Evolutionary conservation across 768 basidiomycete genomes (phyloP).

Genomic region (Chalciporus sphaerocephalus): DNA sequence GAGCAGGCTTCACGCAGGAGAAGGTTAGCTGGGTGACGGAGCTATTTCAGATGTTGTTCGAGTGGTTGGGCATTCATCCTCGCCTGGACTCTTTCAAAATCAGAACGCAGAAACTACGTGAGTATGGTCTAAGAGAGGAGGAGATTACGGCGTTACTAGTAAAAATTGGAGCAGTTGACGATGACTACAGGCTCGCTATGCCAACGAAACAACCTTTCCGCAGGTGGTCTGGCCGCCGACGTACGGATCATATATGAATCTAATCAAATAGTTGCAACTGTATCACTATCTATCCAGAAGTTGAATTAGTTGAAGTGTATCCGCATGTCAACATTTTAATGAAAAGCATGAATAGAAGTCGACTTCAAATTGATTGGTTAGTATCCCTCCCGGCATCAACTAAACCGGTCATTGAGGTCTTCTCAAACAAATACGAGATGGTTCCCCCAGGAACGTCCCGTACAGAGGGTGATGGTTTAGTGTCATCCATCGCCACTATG

Average conservation of each 20-base stretch:
- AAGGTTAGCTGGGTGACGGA: slow-evolving; percentile 22
- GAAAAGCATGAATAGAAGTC: neutral
- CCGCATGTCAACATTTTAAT: neutral
- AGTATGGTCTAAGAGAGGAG: slow-evolving; percentile 24
- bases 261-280: slow-evolving; percentile 4
- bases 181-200: slow-evolving; percentile 14
- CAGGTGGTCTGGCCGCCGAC: slow-evolving; percentile 10
- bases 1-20: slow-evolving; percentile 20
- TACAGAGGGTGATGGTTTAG: slow-evolving; percentile 36
- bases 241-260: slow-evolving; percentile 7
- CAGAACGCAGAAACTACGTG: slow-evolving; percentile 23
- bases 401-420: slow-evolving; percentile 32
- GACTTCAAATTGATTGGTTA: slow-evolving; percentile 3
- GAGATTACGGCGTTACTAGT: slow-evolving; percentile 18
- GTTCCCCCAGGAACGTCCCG: slow-evolving; percentile 58
- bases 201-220: slow-evolving; percentile 2
- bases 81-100: slow-evolving; percentile 19
- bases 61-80: slow-evolving; percentile 19
- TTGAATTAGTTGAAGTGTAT: neutral
- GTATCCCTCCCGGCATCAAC: slow-evolving; percentile 1
- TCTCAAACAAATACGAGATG: slow-evolving; percentile 75
- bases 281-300: slow-evolving; percentile 4
- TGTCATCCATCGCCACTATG: slow-evolving; percentile 35
- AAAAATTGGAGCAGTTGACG: slow-evolving; percentile 21
- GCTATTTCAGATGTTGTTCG: slow-evolving; percentile 22